Conservation (phyloP, 129 eudicot genomes). For the Apium graveolens region DNA sequence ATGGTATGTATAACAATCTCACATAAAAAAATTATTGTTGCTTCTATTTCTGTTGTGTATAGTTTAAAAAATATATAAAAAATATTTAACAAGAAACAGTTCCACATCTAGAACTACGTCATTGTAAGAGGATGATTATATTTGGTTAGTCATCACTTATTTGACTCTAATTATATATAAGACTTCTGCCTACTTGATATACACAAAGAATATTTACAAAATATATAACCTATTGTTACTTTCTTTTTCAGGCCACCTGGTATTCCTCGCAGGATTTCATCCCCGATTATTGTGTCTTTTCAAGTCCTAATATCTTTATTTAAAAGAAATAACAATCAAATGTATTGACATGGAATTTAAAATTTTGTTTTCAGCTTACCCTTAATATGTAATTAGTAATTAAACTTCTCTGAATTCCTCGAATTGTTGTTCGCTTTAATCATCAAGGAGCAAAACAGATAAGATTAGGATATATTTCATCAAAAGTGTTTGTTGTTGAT, state of each 20-base stretch:
- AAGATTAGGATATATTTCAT: not conserved
- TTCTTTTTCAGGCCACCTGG: constrained; percentile 95
- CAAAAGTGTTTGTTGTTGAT: not conserved
- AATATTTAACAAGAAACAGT: not conserved
- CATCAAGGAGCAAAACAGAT: not conserved
- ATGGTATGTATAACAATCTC: not conserved
- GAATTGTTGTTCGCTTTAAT: constrained; percentile 76
- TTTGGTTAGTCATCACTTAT: not conserved
- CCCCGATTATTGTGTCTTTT: constrained; percentile 88
- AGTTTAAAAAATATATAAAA: not conserved
- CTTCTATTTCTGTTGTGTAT: not conserved
- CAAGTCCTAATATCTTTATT: constrained; percentile 78
- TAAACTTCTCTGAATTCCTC: constrained; percentile 77
- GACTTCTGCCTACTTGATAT: too few species aligned
- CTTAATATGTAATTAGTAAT: constrained; percentile 87
- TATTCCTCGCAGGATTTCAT: constrained; percentile 84
- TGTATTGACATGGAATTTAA: not conserved
- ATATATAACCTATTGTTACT: constrained; percentile 65
- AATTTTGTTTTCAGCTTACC: constrained; percentile 34
- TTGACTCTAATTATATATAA: not conserved
- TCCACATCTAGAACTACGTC: not conserved
- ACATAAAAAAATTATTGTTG: not conserved
- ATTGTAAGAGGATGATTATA: not conserved
- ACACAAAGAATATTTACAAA: too few species aligned
- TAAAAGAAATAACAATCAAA: too few species aligned